A percentile compares a stretch with the other conserved stretches of the same genome.
phyloP scores from a whole-genome alignment of 108 stramenopile species.

The Seminavis robusta region DNA sequence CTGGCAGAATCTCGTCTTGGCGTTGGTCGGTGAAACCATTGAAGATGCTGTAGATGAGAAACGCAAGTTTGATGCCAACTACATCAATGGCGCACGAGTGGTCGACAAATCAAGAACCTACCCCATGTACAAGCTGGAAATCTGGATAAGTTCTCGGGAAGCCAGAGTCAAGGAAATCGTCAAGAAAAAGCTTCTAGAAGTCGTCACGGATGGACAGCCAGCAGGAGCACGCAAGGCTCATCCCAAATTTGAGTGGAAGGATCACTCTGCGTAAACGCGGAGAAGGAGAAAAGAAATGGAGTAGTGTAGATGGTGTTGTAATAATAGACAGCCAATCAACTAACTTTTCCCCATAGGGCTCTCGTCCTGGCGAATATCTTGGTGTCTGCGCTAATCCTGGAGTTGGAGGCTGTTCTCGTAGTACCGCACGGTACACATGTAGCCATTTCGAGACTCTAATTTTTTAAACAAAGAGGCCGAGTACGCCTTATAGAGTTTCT shows the following conservation, averaged over 20 bases:
- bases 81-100: conserved; percentile 89
- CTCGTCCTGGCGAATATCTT: too few species aligned
- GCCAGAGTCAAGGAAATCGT: conserved; percentile 51
- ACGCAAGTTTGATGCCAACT: conserved; percentile 12
- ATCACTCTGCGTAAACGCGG: conserved; percentile 61
- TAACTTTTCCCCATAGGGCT: too few species aligned
- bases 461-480: too few species aligned
- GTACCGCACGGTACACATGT: too few species aligned
- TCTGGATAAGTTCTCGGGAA: conserved; percentile 85
- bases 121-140: conserved; percentile 77
- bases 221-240: conserved; percentile 39
- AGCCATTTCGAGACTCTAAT: too few species aligned
- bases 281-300: too few species aligned
- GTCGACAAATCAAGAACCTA: conserved; percentile 83
- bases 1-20: conserved; percentile 90
- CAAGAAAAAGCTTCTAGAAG: conserved; percentile 42
- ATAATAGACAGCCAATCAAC: too few species aligned
- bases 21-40: conserved; percentile 84
- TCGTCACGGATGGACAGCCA: conserved; percentile 66
- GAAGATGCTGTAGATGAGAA: conserved; percentile 57
- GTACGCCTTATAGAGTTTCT: too few species aligned
- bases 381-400: too few species aligned
- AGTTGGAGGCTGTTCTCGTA: too few species aligned
- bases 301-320: background rate
- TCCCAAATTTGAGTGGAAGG: conserved; percentile 89